phyloP scores from a whole-genome alignment of 208 protist genomes.

The Leishmania major region DNA sequence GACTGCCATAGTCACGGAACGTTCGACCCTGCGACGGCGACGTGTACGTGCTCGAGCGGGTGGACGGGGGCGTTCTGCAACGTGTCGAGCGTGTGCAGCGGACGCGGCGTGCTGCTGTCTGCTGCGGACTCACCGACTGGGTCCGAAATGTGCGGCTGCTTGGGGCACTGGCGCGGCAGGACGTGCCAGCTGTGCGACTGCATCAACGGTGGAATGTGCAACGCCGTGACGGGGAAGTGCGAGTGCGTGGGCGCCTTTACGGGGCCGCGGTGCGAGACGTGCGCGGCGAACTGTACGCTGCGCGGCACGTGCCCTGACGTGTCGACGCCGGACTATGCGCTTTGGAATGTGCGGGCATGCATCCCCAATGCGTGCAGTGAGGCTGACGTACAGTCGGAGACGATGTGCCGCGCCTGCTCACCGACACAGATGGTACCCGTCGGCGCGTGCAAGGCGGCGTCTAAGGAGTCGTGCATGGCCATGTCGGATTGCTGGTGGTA shows the following conservation, averaged over 20 bases:
- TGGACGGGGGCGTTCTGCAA: constrained; percentile 25
- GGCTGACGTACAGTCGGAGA: constrained; percentile 12
- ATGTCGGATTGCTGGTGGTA: constrained; percentile 37
- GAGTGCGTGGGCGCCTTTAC: constrained; percentile 43
- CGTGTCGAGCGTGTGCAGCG: constrained; percentile 18
- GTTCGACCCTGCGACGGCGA: constrained; percentile 4
- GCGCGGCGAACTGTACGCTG: constrained; percentile 34
- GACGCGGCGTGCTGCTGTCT: constrained; percentile 33
- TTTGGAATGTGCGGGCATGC: constrained; percentile 49
- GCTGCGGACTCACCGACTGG: constrained; percentile 39
- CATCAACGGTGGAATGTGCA: constrained; percentile 53
- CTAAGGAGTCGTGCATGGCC: constrained; percentile 17
- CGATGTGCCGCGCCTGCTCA: constrained; percentile 28
- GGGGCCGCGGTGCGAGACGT: constrained; percentile 50
- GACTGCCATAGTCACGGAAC: constrained; percentile 28
- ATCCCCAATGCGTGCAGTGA: constrained; percentile 37
- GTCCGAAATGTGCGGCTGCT: constrained; percentile 41
- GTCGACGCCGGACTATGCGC: constrained; percentile 5
- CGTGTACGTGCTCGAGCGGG: constrained; percentile 21
- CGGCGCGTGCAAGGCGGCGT: constrained; percentile 9
- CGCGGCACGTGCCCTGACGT: constrained; percentile 38
- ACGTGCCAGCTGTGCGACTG: constrained; percentile 59
- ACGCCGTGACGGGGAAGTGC: constrained; percentile 35
- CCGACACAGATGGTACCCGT: neutral
- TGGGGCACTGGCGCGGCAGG: constrained; percentile 48